Percentiles rank a stretch among this genome's conserved stretches.
Conservation (phyloP, 306 rosid species). For the Casuarina glauca region DNA sequence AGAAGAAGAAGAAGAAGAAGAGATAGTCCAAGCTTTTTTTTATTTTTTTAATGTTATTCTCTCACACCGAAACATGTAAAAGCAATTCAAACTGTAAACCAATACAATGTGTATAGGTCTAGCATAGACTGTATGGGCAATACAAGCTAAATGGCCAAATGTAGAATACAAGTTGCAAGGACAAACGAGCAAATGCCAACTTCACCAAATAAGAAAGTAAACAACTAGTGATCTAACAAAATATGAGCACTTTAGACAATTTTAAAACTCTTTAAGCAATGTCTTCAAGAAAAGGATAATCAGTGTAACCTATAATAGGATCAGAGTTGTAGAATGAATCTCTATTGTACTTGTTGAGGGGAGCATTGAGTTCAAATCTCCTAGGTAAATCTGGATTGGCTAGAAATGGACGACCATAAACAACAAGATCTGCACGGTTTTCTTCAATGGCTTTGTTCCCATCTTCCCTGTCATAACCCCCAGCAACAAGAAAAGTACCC, state of each 20-base stretch:
- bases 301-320: constrained; percentile 38
- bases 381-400: constrained; percentile 42
- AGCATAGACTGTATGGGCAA: too few species aligned
- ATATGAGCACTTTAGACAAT: neutral
- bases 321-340: constrained; percentile 25
- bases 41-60: too few species aligned
- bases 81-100: too few species aligned
- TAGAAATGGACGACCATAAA: constrained; percentile 37
- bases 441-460: constrained; percentile 26
- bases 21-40: too few species aligned
- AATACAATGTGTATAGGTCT: too few species aligned
- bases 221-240: too few species aligned
- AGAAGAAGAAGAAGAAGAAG: too few species aligned
- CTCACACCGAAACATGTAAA: too few species aligned
- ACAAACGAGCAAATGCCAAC: too few species aligned
- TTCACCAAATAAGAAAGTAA: too few species aligned
- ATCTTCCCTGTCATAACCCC: constrained; percentile 33
- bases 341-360: constrained; percentile 31
- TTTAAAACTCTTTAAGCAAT: neutral
- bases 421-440: constrained; percentile 25
- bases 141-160: too few species aligned
- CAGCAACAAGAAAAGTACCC: constrained; percentile 32
- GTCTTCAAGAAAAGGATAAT: constrained; percentile 35
- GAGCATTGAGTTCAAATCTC: constrained; percentile 35
- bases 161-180: too few species aligned